Evolutionary conservation across 2,329 filamentous ascomycete genomes (phyloP).

Genomic region (Lecanicillium sp.): DNA sequence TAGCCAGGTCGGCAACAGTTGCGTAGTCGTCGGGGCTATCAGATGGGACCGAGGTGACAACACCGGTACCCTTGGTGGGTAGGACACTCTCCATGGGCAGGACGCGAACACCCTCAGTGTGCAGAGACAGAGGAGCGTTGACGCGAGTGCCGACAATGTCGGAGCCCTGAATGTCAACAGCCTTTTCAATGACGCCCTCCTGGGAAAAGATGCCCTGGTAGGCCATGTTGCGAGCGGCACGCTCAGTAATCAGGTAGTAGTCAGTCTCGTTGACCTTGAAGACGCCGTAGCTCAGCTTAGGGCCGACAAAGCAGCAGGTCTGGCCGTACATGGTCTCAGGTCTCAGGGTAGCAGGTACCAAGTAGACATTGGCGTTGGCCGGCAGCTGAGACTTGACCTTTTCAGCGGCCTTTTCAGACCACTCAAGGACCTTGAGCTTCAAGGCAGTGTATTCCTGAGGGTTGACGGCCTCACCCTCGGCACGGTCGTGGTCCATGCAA

Average conservation of each 20-base stretch:
- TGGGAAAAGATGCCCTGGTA: constrained; percentile 80
- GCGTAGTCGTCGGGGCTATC: constrained; percentile 93
- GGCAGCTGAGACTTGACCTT: constrained; percentile 71
- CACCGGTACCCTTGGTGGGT: constrained; percentile 88
- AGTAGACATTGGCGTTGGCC: constrained; percentile 69
- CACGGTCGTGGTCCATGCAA: constrained; percentile 40
- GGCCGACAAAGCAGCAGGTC: constrained; percentile 90
- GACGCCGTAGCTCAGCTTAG: constrained; percentile 80
- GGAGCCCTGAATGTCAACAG: constrained; percentile 66
- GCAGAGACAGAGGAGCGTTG: constrained; percentile 78
- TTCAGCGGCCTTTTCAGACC: constrained; percentile 68
- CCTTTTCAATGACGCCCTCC: constrained; percentile 67
- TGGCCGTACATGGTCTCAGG: constrained; percentile 99
- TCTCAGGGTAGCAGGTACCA: constrained; percentile 84
- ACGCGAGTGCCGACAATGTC: constrained; percentile 83
- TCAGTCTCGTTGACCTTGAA: constrained; percentile 72
- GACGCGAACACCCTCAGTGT: constrained; percentile 77
- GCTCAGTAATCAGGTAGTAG: constrained; percentile 76
- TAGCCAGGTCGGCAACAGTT: constrained; percentile 76
- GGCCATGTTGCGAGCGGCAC: constrained; percentile 91
- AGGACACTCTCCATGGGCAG: constrained; percentile 93
- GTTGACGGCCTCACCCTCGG: constrained; percentile 42
- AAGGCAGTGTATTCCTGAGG: constrained; percentile 89
- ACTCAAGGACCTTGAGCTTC: constrained; percentile 86
- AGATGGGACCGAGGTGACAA: constrained; percentile 91